Conservation (phyloP, 192 early-diverging fungal species). For the Rhizophlyctis rosea region DNA sequence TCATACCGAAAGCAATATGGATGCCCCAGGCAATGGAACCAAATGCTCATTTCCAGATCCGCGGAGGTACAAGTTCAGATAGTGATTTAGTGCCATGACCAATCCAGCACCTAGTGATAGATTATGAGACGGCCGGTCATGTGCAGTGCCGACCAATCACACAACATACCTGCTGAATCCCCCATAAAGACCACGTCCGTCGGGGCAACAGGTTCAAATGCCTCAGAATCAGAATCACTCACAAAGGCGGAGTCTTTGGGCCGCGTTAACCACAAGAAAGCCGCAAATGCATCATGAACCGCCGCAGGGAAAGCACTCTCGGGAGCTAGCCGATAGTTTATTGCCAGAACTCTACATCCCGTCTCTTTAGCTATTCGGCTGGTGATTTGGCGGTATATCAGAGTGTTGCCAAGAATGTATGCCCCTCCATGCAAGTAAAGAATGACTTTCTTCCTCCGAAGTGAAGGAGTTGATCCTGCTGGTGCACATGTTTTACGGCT, state of each 20-base stretch:
- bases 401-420: conserved; percentile 32
- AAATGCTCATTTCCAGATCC: conserved; percentile 18
- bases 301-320: conserved; percentile 43
- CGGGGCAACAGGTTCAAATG: conserved; percentile 35
- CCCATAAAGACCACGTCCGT: conserved; percentile 42
- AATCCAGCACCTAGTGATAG: conserved; percentile 44
- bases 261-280: conserved; percentile 39
- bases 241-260: conserved; percentile 36
- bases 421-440: conserved; percentile 45
- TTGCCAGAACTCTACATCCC: conserved; percentile 24
- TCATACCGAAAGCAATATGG: conserved; percentile 25
- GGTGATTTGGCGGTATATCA: conserved; percentile 34
- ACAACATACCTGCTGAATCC: conserved; percentile 34
- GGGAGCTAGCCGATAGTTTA: conserved; percentile 43
- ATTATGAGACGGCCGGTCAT: too few species aligned
- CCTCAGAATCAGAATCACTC: neutral
- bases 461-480: neutral
- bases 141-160: conserved; percentile 5
- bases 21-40: conserved; percentile 31
- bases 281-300: conserved; percentile 45
- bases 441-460: conserved; percentile 23
- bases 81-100: conserved; percentile 37
- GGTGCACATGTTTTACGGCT: neutral
- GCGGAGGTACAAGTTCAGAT: conserved; percentile 42
- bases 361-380: conserved; percentile 34